Evolutionary conservation across 805 yeast genomes (phyloP), one percentile per base, ranked within the genome.

Genomic region (Candida chauliodis): DNA sequence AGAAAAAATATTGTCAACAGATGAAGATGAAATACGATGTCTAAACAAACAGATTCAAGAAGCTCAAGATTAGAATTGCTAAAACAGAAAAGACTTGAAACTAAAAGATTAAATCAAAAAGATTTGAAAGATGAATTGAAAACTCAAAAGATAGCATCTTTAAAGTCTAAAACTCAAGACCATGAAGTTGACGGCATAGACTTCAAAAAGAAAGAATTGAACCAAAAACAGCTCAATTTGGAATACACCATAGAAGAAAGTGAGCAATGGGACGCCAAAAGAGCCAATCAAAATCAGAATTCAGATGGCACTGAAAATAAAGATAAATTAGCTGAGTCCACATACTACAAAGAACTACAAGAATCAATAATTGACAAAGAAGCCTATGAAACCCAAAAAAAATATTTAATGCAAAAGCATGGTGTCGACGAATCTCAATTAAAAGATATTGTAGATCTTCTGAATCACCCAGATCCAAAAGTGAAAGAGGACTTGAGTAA

Each of bases 191-290:
- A 58, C 8, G 73, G 69, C 40, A 49, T 62, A 2, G 67, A 66
- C 2, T 55, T 58, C 8, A 73, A 69, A 41, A 48, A 62, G 2
- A 66, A 64, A 2, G 57, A 58, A 38, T 35, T 53, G n/a, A 69
- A 37, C 14, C 17, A 36, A 24, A 16, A 34, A 9, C 17, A 19
- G 16, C 22, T 23, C 18, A 22, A 30, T 26, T 27, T 52, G 18
- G 39, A 36, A n/a, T 51, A 51, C 36, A 72, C 84, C 0, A 71
- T 81, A 4, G 84, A 78, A 37, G 85, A 84, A 37, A 70, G 78
- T 40, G 84, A 79, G 45, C 62, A 64, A 38, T 83, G 89, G 89
- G 74, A 78, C 17, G 59, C 50, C 20, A 69, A 66, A 37, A 31
- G 22, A 22, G 4, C 6, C 2, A 3, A n/a, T 11, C 51, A 58